phyloP scores from a whole-genome alignment of 495 filamentous ascomycete species.

The Talaromyces stipitatus region DNA sequence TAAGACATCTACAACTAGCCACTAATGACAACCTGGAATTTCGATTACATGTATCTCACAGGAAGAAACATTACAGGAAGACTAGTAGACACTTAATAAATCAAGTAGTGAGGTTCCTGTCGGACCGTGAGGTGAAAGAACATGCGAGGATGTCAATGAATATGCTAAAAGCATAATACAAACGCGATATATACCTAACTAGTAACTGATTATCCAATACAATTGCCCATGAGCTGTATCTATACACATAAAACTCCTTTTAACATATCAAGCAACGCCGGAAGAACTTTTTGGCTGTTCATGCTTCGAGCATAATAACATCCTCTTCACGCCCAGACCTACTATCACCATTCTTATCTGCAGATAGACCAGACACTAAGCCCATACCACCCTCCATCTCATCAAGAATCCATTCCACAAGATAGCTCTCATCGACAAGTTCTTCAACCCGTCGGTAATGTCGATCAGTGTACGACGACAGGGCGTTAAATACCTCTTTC shows the following conservation, averaged over 20 bases:
- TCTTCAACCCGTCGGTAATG: conserved; percentile 85
- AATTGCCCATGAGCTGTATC: not conserved
- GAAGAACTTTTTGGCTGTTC: conserved; percentile 7
- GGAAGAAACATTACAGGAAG: too few relatives aligned
- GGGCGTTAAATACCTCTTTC: conserved; percentile 73
- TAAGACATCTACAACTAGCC: too few relatives aligned
- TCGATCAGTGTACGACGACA: conserved; percentile 82
- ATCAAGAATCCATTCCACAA: conserved; percentile 83
- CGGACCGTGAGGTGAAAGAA: too few relatives aligned
- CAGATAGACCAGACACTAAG: conserved; percentile 19
- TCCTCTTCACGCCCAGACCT: conserved; percentile 35
- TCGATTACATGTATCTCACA: too few relatives aligned
- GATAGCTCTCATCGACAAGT: conserved; percentile 85
- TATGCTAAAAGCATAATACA: not conserved
- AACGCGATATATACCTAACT: not conserved
- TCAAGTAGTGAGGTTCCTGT: too few relatives aligned
- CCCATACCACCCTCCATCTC: conserved; percentile 76
- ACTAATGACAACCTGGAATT: too few relatives aligned
- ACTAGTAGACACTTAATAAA: too few relatives aligned
- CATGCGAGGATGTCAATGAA: not conserved
- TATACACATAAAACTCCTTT: conserved; percentile 5
- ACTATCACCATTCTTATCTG: conserved; percentile 15
- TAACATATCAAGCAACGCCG: conserved; percentile 11
- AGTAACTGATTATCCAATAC: not conserved
- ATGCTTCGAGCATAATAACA: conserved; percentile 37